Evolutionary conservation across 345 rosid genomes (phyloP).

Genomic region (Arabidopsis suecica): DNA sequence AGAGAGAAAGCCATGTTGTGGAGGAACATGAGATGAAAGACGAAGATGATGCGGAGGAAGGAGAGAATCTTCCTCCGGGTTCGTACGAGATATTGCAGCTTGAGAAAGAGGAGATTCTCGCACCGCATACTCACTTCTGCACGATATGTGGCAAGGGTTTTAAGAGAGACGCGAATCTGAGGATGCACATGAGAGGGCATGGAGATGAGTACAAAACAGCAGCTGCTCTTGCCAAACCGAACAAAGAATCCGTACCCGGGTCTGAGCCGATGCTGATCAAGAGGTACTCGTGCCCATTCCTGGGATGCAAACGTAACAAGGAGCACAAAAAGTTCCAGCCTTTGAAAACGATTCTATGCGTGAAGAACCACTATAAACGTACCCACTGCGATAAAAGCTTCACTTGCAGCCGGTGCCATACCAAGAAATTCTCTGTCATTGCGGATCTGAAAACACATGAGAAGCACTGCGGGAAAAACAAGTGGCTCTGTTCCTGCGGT

Average conservation of each 20-base stretch:
- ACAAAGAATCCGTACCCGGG: conserved; percentile 60
- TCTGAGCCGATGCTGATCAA: conserved; percentile 72
- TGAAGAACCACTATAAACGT: conserved; percentile 96
- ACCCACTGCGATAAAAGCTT: conserved; percentile 97
- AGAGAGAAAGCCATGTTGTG: conserved; percentile 48
- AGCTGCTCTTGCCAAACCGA: conserved; percentile 91
- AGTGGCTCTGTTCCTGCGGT: conserved; percentile 98
- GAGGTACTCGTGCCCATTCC: conserved; percentile 94
- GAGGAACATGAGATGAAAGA: conserved; percentile 87
- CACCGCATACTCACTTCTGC: conserved; percentile 98
- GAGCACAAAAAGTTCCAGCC: conserved; percentile 98
- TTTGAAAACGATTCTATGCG: conserved; percentile 86
- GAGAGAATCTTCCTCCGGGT: conserved; percentile 92
- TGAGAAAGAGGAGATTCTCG: conserved; percentile 97
- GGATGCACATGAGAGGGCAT: conserved; percentile 99
- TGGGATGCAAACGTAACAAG: conserved; percentile 96
- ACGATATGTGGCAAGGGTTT: conserved; percentile 97
- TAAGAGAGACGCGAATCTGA: conserved; percentile 91
- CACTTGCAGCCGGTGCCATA: conserved; percentile 87
- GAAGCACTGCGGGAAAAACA: conserved; percentile 97
- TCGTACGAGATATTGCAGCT: conserved; percentile 90
- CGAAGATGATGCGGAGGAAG: conserved; percentile 93
- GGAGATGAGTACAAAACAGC: conserved; percentile 97
- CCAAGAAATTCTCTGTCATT: conserved; percentile 89
- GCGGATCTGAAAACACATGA: conserved; percentile 99